These are phyloP conservation scores for Pinus tabuliformis DNA, from an alignment of 75 land plant genomes.

Conservation along the genomic window DNA sequence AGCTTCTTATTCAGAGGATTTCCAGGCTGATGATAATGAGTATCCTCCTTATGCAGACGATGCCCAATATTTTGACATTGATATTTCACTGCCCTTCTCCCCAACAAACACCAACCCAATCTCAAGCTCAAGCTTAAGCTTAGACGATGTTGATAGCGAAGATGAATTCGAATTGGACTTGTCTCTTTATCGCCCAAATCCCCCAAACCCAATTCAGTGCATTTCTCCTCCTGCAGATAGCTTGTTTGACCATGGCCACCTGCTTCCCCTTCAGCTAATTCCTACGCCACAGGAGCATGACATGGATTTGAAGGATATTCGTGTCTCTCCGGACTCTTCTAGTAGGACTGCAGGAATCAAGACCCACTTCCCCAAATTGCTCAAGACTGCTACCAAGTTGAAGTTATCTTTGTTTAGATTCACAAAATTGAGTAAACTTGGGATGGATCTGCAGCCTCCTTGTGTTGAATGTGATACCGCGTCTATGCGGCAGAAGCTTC, in stretches of 20 bases:
- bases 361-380: conserved; percentile 28
- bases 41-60: too few relatives aligned
- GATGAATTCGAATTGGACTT: conserved; percentile 21
- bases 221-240: conserved; percentile 26
- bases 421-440: conserved; percentile 21
- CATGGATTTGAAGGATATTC: too few relatives aligned
- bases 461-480: neutral
- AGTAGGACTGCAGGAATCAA: neutral
- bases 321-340: too few relatives aligned
- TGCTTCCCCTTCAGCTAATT: conserved; percentile 29
- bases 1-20: too few relatives aligned
- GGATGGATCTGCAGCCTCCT: conserved; percentile 8
- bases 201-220: conserved; percentile 5
- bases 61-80: too few relatives aligned
- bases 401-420: conserved; percentile 39
- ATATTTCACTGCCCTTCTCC: too few relatives aligned
- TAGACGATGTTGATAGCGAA: neutral
- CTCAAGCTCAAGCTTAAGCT: neutral
- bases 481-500: conserved; percentile 1
- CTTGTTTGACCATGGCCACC: conserved; percentile 45
- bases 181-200: conserved; percentile 13
- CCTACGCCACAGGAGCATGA: too few relatives aligned
- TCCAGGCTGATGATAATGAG: too few relatives aligned
- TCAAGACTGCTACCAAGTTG: conserved; percentile 55
- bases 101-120: neutral